Evolutionary conservation across 2,329 filamentous ascomycete genomes (phyloP), one percentile per base, ranked within the genome.

Genomic region (Neonectria hederae): DNA sequence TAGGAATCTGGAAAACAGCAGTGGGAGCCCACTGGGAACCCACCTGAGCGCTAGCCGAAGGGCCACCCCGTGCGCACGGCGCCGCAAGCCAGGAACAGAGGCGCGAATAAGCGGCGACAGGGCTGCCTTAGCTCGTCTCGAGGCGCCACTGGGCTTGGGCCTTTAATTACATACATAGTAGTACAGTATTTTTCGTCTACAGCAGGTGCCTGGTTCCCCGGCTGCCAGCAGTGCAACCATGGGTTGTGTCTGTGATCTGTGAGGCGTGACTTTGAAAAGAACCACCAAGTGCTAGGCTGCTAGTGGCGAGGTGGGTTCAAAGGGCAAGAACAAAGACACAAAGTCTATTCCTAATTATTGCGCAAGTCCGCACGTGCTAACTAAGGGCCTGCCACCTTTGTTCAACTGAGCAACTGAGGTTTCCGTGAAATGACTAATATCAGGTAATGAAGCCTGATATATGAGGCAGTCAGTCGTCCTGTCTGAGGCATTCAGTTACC

Each of bases 11-110:
- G 35, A 14, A 38, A 5, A 38, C 14, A 38, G 14, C 38, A 42
- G 9, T 19, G 38, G 9, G n/a, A 40, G 38, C n/a, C 38, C 38
- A 19, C 38, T 11, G 28, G 10, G 30, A 59, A 61, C 52, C 59
- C 67, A 67, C 58, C 28, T 49, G 64, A 61, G 48, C 61, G 46
- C 59, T 59, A 60, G 38, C 64, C 65, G 60, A 70, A 42, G 71
- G 59, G 59, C 67, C 70, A 74, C 70, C 69, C 69, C 69, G 65
- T 67, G 67, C 35, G 63, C 70, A 70, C 71, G 68, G 70, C 71
- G 70, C 62, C 63, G 57, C 65, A 67, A 74, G 65, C 71, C 72
- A 74, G 72, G 71, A 72, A 74, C 72, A 61, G 61, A 64, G 32
- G 32, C 62, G 62, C 70, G 67, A 70, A 72, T 75, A 61, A 62